phyloP scores from a whole-genome alignment of 139 green algal genomes.

The Klebsormidium nitens region DNA sequence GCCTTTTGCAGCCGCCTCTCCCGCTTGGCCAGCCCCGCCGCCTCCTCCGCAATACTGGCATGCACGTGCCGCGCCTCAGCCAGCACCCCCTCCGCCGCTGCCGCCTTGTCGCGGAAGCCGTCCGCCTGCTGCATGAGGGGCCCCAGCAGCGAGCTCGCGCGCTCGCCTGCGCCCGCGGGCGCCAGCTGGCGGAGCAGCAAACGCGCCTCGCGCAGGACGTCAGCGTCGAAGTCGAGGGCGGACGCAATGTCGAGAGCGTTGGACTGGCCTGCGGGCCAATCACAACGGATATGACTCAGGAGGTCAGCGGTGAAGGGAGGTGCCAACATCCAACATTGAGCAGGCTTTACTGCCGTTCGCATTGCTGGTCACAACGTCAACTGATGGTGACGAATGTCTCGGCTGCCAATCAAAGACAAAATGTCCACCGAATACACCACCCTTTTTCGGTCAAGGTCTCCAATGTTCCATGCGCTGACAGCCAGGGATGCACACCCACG shows the following conservation, averaged over 20 bases:
- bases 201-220: constrained; percentile 5
- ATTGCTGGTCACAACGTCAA: too few relatives aligned
- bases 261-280: constrained; percentile 9
- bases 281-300: too few relatives aligned
- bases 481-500: too few relatives aligned
- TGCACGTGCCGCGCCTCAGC: neutral
- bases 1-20: neutral
- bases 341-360: too few relatives aligned
- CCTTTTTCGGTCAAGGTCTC: too few relatives aligned
- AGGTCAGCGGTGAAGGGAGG: too few relatives aligned
- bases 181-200: constrained; percentile 3
- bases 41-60: neutral
- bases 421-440: too few relatives aligned
- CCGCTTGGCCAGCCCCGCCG: neutral
- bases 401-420: too few relatives aligned
- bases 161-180: neutral
- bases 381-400: too few relatives aligned
- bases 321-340: too few relatives aligned
- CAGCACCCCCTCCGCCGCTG: neutral
- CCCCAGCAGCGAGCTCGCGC: constrained; percentile 11
- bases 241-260: constrained; percentile 25
- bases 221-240: constrained; percentile 3
- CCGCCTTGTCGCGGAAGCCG: constrained; percentile 4
- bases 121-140: constrained; percentile 15
- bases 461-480: too few relatives aligned